These are phyloP conservation scores for Artemisia argyi DNA, from an alignment of 129 eudicot genomes.

Conservation along the genomic window DNA sequence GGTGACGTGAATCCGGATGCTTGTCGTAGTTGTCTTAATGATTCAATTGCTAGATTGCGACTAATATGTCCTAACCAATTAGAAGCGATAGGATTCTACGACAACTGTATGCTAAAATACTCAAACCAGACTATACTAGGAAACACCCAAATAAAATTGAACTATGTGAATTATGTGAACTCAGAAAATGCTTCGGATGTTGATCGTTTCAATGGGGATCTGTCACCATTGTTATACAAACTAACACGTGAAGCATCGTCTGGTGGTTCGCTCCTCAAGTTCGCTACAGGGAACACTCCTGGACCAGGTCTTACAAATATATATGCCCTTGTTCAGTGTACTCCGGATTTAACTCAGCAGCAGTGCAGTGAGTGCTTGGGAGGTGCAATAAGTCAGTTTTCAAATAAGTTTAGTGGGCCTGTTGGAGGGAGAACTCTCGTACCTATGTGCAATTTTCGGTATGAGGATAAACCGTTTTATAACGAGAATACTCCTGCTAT, in stretches of 20 bases:
- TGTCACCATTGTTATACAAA: slow-evolving; percentile 8
- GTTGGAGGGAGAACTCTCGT: slow-evolving; percentile 4
- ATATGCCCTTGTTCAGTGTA: slow-evolving; percentile 40
- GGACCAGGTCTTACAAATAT: slow-evolving; percentile 9
- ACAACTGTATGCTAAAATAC: too few species aligned
- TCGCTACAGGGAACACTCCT: slow-evolving; percentile 22
- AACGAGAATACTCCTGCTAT: neutral
- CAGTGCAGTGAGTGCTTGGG: slow-evolving; percentile 27
- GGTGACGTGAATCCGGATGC: too few species aligned
- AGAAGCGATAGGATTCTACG: too few species aligned
- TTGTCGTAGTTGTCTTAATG: too few species aligned
- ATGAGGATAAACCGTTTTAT: neutral
- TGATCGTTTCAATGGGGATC: slow-evolving; percentile 10
- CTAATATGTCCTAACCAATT: too few species aligned
- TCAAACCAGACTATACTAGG: too few species aligned
- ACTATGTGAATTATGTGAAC: neutral
- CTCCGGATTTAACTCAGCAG: slow-evolving; percentile 30
- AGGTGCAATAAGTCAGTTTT: neutral
- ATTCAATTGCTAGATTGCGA: too few species aligned
- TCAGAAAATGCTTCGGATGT: neutral
- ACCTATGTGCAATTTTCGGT: slow-evolving; percentile 7
- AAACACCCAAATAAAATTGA: neutral
- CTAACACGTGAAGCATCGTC: slow-evolving; percentile 17
- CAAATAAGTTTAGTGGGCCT: neutral
- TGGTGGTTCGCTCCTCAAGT: slow-evolving; percentile 30